Evolutionary conservation across 371 early-diverging fungal species (phyloP).

Genomic region (Vavraia culicis): DNA sequence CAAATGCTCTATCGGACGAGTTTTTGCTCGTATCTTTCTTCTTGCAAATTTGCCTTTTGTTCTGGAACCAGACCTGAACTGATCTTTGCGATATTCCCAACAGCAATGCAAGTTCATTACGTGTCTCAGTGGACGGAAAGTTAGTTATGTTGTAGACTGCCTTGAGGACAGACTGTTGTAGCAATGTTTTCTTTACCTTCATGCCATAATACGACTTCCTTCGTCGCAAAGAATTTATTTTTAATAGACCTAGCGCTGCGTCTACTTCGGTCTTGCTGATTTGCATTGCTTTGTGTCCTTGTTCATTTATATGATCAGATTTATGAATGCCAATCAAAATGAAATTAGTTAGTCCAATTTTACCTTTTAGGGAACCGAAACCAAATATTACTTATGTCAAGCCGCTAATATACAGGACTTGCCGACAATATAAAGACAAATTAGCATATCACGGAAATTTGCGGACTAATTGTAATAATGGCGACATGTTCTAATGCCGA

Average conservation of each 20-base stretch:
- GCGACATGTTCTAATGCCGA: too few relatives aligned
- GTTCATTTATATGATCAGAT: too few relatives aligned
- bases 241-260: slow-evolving; percentile 6
- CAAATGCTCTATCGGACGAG: too few relatives aligned
- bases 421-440: too few relatives aligned
- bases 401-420: too few relatives aligned
- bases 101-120: slow-evolving; percentile 30
- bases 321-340: too few relatives aligned
- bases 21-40: slow-evolving; percentile 1
- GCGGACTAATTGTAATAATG: too few relatives aligned
- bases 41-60: slow-evolving; percentile 24
- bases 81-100: slow-evolving; percentile 18
- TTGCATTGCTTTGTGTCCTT: too few relatives aligned
- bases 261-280: neutral
- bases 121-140: slow-evolving; percentile 30
- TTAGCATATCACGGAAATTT: too few relatives aligned
- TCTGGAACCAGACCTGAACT: slow-evolving; percentile 41
- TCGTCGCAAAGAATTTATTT: neutral
- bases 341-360: too few relatives aligned
- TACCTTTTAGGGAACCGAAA: too few relatives aligned
- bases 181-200: slow-evolving; percentile 15
- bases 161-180: slow-evolving; percentile 22
- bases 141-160: slow-evolving; percentile 27
- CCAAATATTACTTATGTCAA: too few relatives aligned
- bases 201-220: slow-evolving; percentile 2